phyloP scores from a whole-genome alignment of 2,329 filamentous ascomycete species.

The Cladophialophora carrionii region DNA sequence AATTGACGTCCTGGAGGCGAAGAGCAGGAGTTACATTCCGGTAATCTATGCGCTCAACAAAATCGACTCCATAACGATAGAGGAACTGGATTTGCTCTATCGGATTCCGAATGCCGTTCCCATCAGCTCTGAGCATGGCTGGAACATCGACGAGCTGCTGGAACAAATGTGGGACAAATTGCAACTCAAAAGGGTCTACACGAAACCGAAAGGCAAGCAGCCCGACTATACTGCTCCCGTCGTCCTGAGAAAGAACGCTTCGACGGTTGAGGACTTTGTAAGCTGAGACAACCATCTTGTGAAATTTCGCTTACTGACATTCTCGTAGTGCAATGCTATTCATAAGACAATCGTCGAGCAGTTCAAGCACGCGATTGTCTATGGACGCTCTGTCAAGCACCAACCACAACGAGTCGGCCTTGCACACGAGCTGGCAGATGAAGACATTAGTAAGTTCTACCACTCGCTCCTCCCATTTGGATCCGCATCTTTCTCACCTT shows the following conservation, averaged over 20 bases:
- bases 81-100: slow-evolving; percentile 94
- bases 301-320: slow-evolving; percentile 31
- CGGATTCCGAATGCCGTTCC: slow-evolving; percentile 95
- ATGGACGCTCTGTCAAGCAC: slow-evolving; percentile 97
- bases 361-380: slow-evolving; percentile 94
- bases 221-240: slow-evolving; percentile 93
- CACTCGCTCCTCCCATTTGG: background rate
- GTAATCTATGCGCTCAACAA: slow-evolving; percentile 99
- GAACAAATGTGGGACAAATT: slow-evolving; percentile 99
- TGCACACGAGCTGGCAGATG: slow-evolving; percentile 86
- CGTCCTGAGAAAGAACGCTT: slow-evolving; percentile 78
- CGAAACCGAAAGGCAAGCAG: slow-evolving; percentile 93
- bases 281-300: slow-evolving; percentile 50
- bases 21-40: slow-evolving; percentile 94
- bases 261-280: slow-evolving; percentile 96
- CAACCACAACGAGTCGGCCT: slow-evolving; percentile 95
- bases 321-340: slow-evolving; percentile 83
- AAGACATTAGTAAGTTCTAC: slow-evolving; percentile 83
- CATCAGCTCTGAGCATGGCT: slow-evolving; percentile 95
- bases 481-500: background rate
- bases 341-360: slow-evolving; percentile 95
- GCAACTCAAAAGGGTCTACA: slow-evolving; percentile 88
- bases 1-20: slow-evolving; percentile 94
- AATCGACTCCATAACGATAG: slow-evolving; percentile 96
- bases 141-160: slow-evolving; percentile 96